Percentiles rank a stretch among this genome's conserved stretches.
phyloP scores from a whole-genome alignment of 805 yeast species.

The Maudiozyma bulderi region DNA sequence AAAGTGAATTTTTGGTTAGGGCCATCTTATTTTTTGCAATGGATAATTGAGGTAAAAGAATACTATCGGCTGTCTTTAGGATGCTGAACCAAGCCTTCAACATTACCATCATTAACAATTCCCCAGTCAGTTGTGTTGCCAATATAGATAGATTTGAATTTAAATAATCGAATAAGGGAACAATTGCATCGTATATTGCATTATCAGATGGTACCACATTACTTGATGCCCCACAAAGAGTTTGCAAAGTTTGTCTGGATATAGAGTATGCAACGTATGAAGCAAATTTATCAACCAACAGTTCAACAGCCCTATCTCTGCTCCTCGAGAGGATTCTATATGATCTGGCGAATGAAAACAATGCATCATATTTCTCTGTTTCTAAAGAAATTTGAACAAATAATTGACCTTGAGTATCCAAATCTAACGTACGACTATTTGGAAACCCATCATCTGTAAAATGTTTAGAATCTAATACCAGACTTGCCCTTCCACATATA shows the following conservation, averaged over 20 bases:
- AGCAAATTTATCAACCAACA: conserved; percentile 66
- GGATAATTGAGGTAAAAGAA: conserved; percentile 65
- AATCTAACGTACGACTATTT: conserved; percentile 45
- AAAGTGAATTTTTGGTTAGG: conserved; percentile 25
- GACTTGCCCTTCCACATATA: conserved; percentile 53
- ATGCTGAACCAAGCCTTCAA: conserved; percentile 73
- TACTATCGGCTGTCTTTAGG: conserved; percentile 54
- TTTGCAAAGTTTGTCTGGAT: conserved; percentile 49
- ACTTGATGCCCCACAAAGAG: conserved; percentile 46
- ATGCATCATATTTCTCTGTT: conserved; percentile 68
- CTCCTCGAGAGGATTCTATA: conserved; percentile 54
- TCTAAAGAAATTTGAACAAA: conserved; percentile 64
- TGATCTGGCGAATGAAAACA: conserved; percentile 71
- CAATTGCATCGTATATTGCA: conserved; percentile 53
- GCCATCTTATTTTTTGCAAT: conserved; percentile 27
- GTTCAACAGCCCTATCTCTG: conserved; percentile 55
- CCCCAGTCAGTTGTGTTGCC: conserved; percentile 48
- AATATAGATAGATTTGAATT: conserved; percentile 58
- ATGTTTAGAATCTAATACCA: conserved; percentile 52
- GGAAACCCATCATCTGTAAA: conserved; percentile 64
- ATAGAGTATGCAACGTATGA: conserved; percentile 47
- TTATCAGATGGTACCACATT: conserved; percentile 34
- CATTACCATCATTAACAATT: conserved; percentile 55
- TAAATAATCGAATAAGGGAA: conserved; percentile 65
- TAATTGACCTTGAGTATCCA: conserved; percentile 62